Base-by-base conservation (phyloP, 2,329 filamentous ascomycete genomes). In the Aspergillus amoenus region DNA sequence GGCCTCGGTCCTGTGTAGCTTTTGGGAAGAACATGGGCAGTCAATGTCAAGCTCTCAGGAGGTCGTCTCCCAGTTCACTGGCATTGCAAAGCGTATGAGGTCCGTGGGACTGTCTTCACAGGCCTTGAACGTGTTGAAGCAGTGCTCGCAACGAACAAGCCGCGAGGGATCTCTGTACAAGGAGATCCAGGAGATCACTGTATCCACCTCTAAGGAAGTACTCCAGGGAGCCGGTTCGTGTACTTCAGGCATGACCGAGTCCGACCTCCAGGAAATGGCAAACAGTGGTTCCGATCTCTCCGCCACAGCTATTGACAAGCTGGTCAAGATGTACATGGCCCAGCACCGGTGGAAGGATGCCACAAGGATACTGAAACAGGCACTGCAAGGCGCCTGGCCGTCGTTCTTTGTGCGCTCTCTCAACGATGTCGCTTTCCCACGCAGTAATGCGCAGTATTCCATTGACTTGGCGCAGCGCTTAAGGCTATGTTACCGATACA, bases 21-120 rank as follows among this genome's bases (percentile, higher is more conserved):
- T 80, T 15, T 81, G 78, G 76, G 72, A 79, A 47, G 80, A 82
- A 58, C 81, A 82, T 59, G 73, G 78, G 51, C 72, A 77, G 42
- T 74, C 74, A 51, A 40, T 49, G 47, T 49, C 73, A 2, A 70
- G 73, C 43, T 72, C 75, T 0, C 73, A 79, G 57, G 72, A 66
- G 15, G 73, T 66, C 39, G 71, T 61, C 53, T 75, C 61, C 61
- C 71, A 75, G 3, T 69, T 76, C 54, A 53, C 66, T 3, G 71
- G 74, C 46, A 70, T 80, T 22, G 79, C 78, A 17, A 73, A 73
- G 39, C 69, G 76, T 32, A 76, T 82, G 74, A 77, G 77, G 57
- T 68, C 73, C 0, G 73, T 81, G 8, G 78, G 76, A 1, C 65
- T 78, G 6, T 73, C 74, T 34, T 69, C 71, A 11, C 69, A 75